phyloP scores from a whole-genome alignment of 495 filamentous ascomycete species.

The Evernia prunastri region DNA sequence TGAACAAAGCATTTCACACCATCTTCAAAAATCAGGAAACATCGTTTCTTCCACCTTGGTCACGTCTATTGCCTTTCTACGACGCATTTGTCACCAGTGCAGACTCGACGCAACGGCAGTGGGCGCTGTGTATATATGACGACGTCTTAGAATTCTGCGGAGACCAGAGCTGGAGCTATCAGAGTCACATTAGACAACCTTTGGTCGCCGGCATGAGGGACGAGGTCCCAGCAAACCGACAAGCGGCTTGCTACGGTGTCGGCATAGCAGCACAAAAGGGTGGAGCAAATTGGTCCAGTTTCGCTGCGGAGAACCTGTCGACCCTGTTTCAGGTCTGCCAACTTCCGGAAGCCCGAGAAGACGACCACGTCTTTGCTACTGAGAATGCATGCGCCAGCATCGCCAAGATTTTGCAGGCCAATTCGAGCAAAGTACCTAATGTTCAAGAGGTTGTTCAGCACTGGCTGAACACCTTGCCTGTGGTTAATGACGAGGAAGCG shows the following conservation, averaged over 20 bases:
- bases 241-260: conserved; percentile 93
- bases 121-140: conserved; percentile 97
- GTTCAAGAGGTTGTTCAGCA: conserved; percentile 62
- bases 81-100: conserved; percentile 71
- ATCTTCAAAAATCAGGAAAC: conserved; percentile 94
- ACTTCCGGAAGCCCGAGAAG: conserved; percentile 69
- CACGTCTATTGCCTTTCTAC: conserved; percentile 76
- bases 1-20: conserved; percentile 99
- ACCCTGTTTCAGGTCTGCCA: conserved; percentile 78
- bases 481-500: conserved; percentile 93
- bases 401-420: conserved; percentile 91
- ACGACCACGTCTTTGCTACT: conserved; percentile 94
- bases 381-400: conserved; percentile 97
- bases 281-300: conserved; percentile 73
- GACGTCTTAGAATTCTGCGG: conserved; percentile 97
- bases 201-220: conserved; percentile 78
- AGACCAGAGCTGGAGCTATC: conserved; percentile 72
- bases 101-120: conserved; percentile 92
- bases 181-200: conserved; percentile 75
- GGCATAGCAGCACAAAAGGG: conserved; percentile 94
- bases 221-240: conserved; percentile 80
- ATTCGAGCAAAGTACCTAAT: conserved; percentile 64
- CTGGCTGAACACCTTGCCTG: conserved; percentile 87
- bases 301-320: conserved; percentile 70
- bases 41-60: conserved; percentile 79